These are phyloP conservation scores for Aspergillus phoenicis DNA, from an alignment of 2,329 filamentous ascomycete species.

Conservation along the genomic window DNA sequence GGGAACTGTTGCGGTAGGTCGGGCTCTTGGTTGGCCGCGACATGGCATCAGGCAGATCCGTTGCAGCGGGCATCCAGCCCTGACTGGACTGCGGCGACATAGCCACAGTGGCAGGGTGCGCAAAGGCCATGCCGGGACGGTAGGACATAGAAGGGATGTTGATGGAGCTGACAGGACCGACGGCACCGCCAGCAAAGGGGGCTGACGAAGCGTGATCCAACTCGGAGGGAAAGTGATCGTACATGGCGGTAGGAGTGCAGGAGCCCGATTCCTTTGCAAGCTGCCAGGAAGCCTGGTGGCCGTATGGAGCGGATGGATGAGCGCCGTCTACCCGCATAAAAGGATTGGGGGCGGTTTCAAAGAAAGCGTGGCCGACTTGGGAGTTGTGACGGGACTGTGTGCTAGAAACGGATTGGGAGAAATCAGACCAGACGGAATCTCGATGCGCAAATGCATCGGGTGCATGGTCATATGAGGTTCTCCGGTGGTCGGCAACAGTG, in stretches of 20 bases:
- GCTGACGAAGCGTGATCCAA: conserved; percentile 51
- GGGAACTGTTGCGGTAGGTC: conserved; percentile 69
- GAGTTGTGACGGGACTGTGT: conserved; percentile 45
- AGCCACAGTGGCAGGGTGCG: conserved; percentile 52
- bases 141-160: conserved; percentile 44
- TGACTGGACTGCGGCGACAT: conserved; percentile 66
- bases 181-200: conserved; percentile 46
- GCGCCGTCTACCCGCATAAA: conserved; percentile 65
- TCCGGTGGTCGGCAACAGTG: conserved; percentile 47
- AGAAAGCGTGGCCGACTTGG: conserved; percentile 51
- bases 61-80: conserved; percentile 55
- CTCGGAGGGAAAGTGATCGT: conserved; percentile 63
- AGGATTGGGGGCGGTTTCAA: conserved; percentile 56
- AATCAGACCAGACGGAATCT: conserved; percentile 55
- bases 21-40: conserved; percentile 65
- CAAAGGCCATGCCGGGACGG: conserved; percentile 55
- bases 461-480: conserved; percentile 51
- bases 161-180: conserved; percentile 44
- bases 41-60: conserved; percentile 52
- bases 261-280: conserved; percentile 68
- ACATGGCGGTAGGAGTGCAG: conserved; percentile 72
- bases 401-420: conserved; percentile 45
- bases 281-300: conserved; percentile 61
- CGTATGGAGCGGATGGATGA: conserved; percentile 47
- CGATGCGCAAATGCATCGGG: conserved; percentile 57